phyloP scores from a whole-genome alignment of 2,329 filamentous ascomycete species.

The Helotiales sp. region DNA sequence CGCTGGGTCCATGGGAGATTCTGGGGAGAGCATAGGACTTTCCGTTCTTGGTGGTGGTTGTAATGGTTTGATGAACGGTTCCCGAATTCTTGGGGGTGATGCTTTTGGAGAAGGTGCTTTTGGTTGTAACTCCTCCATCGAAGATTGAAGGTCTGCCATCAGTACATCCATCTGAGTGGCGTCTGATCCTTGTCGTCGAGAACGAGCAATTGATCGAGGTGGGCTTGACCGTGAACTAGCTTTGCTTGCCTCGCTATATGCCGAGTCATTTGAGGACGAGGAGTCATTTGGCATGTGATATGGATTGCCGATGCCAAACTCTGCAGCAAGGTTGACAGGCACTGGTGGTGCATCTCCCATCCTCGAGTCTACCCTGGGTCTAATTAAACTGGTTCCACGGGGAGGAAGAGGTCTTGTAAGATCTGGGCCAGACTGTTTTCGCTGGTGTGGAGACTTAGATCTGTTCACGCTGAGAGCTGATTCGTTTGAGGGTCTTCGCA shows the following conservation, averaged over 20 bases:
- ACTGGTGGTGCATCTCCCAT: conserved; percentile 28
- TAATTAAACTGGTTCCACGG: conserved; percentile 32
- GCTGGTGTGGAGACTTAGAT: conserved; percentile 15
- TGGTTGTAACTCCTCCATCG: conserved; percentile 44
- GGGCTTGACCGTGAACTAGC: conserved; percentile 63
- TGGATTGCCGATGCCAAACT: conserved; percentile 62
- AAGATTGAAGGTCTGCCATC: conserved; percentile 56
- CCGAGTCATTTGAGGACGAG: conserved; percentile 63
- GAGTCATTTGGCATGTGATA: conserved; percentile 66
- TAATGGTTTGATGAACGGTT: conserved; percentile 18
- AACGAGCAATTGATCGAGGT: conserved; percentile 42
- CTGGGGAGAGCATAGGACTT: conserved; percentile 32
- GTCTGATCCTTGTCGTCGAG: conserved; percentile 40
- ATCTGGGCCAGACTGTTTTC: conserved; percentile 31
- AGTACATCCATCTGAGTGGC: conserved; percentile 48
- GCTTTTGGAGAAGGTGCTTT: conserved; percentile 33
- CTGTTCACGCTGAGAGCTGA: not conserved
- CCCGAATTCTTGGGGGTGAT: conserved; percentile 27
- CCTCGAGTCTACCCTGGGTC: conserved; percentile 22
- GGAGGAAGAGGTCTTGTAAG: conserved; percentile 31
- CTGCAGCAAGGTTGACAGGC: conserved; percentile 47
- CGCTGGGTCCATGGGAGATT: conserved; percentile 49
- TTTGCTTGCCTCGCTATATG: conserved; percentile 57
- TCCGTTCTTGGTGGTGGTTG: conserved; percentile 17
- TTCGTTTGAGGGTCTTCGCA: conserved; percentile 23